Conservation (phyloP, 441 rosid genomes). For the Populus hybrid region DNA sequence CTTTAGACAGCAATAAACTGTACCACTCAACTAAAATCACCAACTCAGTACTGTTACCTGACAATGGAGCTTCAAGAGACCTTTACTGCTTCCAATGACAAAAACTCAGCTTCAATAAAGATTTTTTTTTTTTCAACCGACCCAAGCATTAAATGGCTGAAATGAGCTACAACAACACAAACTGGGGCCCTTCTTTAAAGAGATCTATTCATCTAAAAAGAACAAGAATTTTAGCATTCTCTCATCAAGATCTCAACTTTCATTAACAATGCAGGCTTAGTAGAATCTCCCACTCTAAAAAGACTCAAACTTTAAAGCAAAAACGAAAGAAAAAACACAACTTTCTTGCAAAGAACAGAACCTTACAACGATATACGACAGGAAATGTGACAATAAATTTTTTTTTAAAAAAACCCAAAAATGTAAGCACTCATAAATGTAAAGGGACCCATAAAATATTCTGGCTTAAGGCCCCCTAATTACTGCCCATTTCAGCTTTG, state of each 20-base stretch:
- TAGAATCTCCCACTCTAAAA: constrained; percentile 24
- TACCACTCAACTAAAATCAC: constrained; percentile 12
- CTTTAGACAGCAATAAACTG: neutral
- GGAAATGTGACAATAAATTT: constrained; percentile 2
- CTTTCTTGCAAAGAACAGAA: constrained; percentile 13
- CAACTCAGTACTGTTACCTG: constrained; percentile 21
- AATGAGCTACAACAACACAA: constrained; percentile 27
- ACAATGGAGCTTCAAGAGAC: constrained; percentile 23
- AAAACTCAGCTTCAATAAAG: constrained; percentile 22
- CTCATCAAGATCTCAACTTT: constrained; percentile 40
- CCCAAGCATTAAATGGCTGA: constrained; percentile 32
- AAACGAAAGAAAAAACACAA: neutral
- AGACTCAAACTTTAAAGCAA: constrained; percentile 33
- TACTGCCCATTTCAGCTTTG: neutral
- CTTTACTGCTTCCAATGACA: constrained; percentile 28
- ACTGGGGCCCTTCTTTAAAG: constrained; percentile 36
- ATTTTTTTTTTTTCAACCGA: constrained; percentile 10
- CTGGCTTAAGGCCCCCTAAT: neutral
- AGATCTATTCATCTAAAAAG: constrained; percentile 32
- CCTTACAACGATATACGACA: constrained; percentile 18
- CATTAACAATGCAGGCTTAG: constrained; percentile 42
- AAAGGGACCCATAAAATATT: neutral
- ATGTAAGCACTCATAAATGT: constrained; percentile 1
- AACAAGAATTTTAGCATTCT: neutral
- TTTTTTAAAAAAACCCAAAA: constrained; percentile 5